These are phyloP conservation scores for Mariannaea elegans DNA, from an alignment of 2,329 filamentous ascomycete genomes.

Conservation along the genomic window DNA sequence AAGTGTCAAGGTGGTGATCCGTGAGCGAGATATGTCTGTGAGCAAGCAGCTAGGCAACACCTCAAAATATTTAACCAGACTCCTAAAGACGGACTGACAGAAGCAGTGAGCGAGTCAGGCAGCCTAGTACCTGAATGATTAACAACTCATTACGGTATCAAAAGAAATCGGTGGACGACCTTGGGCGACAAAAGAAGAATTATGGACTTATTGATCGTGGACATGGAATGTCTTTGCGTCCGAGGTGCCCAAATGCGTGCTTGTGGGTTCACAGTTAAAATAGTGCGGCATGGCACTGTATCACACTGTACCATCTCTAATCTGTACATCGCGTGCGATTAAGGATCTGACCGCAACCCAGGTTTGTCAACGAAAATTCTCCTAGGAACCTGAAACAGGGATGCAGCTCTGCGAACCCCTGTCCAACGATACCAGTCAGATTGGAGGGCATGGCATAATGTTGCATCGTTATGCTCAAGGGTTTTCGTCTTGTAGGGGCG, in stretches of 20 bases:
- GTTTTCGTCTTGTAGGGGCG: neutral
- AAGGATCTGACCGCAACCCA: neutral
- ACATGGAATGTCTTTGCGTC: too few species aligned
- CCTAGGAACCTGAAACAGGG: constrained; percentile 19
- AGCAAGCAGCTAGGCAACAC: constrained; percentile 23
- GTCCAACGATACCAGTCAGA: constrained; percentile 1
- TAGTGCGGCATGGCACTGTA: neutral
- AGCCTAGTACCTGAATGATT: too few species aligned
- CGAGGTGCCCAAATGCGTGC: neutral
- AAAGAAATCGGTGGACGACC: too few species aligned
- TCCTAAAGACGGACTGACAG: too few species aligned
- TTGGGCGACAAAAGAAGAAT: too few species aligned
- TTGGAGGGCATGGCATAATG: constrained; percentile 16
- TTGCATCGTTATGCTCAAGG: constrained; percentile 17
- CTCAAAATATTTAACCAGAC: neutral
- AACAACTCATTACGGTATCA: too few species aligned
- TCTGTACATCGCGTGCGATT: neutral
- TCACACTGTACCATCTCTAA: neutral
- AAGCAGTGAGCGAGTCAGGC: too few species aligned
- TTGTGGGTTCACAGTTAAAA: neutral
- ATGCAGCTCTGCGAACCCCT: constrained; percentile 11
- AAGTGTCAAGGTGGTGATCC: neutral
- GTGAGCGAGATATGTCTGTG: neutral
- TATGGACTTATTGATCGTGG: too few species aligned
- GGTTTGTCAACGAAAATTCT: neutral